Percentiles rank a stretch among this genome's conserved stretches.
phyloP scores from a whole-genome alignment of 306 rosid genomes.

The Inga laurina region DNA sequence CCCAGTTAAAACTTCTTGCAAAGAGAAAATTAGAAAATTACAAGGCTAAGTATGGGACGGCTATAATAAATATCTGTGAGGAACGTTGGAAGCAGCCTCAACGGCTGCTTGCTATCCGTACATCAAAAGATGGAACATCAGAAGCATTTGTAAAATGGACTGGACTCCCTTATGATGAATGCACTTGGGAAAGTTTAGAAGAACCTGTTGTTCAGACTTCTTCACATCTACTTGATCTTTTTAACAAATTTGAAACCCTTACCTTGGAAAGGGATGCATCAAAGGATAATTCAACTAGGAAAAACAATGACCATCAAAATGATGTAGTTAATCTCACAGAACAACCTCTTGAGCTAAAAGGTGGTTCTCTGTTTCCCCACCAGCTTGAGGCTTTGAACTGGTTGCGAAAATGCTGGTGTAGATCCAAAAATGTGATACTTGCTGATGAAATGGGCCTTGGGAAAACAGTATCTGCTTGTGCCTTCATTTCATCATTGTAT shows the following conservation, averaged over 20 bases:
- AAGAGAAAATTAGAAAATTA: slow-evolving; percentile 98
- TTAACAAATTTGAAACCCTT: slow-evolving; percentile 62
- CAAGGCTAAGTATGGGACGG: slow-evolving; percentile 89
- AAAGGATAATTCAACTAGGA: slow-evolving; percentile 55
- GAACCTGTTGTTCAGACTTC: slow-evolving; percentile 68
- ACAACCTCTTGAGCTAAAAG: slow-evolving; percentile 93
- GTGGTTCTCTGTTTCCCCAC: slow-evolving; percentile 97
- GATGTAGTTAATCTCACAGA: slow-evolving; percentile 74
- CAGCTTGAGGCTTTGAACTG: slow-evolving; percentile 99
- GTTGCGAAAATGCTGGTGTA: slow-evolving; percentile 97
- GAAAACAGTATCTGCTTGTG: slow-evolving; percentile 94
- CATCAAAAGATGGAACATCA: slow-evolving; percentile 53
- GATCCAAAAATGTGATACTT: slow-evolving; percentile 93
- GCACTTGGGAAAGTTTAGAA: slow-evolving; percentile 97
- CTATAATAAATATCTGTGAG: slow-evolving; percentile 84
- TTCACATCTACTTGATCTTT: slow-evolving; percentile 62
- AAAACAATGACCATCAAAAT: slow-evolving; percentile 50
- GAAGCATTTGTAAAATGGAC: slow-evolving; percentile 92
- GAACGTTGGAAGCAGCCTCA: slow-evolving; percentile 94
- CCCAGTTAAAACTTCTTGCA: slow-evolving; percentile 84
- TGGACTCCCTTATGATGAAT: slow-evolving; percentile 88
- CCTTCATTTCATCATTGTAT: slow-evolving; percentile 85
- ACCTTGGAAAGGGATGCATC: slow-evolving; percentile 70
- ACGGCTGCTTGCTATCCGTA: slow-evolving; percentile 77
- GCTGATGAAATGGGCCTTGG: slow-evolving; percentile 99